phyloP scores from a whole-genome alignment of 768 basidiomycete genomes.

The Multifurca ochricompacta region DNA sequence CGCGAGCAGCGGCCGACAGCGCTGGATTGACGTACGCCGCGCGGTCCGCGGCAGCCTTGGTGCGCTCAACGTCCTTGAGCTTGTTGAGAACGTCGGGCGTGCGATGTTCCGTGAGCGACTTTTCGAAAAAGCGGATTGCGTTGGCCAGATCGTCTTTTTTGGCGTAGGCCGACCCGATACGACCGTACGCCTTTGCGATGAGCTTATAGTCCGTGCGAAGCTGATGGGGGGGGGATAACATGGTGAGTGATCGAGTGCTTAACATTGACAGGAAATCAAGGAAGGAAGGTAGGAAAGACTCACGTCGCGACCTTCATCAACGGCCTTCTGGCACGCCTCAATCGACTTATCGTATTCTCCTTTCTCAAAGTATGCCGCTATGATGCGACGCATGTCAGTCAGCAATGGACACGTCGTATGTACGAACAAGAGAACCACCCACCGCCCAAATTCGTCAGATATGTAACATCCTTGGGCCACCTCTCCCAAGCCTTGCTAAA shows the following conservation, averaged over 20 bases:
- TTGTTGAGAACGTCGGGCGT: conserved; percentile 89
- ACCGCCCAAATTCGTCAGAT: conserved; percentile 87
- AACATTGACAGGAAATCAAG: not conserved
- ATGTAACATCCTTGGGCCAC: conserved; percentile 91
- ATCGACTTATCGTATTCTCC: conserved; percentile 88
- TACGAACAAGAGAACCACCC: conserved; percentile 19
- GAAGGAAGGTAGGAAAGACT: conserved; percentile 23
- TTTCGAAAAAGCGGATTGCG: conserved; percentile 89
- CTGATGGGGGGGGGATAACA: conserved; percentile 30
- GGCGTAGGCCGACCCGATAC: conserved; percentile 77
- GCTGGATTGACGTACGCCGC: conserved; percentile 84
- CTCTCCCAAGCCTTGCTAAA: conserved; percentile 89
- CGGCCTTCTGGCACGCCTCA: conserved; percentile 90
- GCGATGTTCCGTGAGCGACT: conserved; percentile 93
- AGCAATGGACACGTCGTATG: not conserved
- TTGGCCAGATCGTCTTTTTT: conserved; percentile 67
- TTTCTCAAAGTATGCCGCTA: conserved; percentile 91
- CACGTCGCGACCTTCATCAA: conserved; percentile 85
- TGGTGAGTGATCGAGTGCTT: conserved; percentile 1
- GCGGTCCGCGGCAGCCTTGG: conserved; percentile 68
- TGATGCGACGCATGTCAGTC: not conserved
- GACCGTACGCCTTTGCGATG: conserved; percentile 89
- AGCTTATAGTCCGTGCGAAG: conserved; percentile 92
- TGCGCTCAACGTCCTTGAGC: conserved; percentile 75
- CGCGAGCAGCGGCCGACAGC: conserved; percentile 72